Evolutionary conservation across 495 filamentous ascomycete genomes (phyloP).

Genomic region (Neurospora cerealis): DNA sequence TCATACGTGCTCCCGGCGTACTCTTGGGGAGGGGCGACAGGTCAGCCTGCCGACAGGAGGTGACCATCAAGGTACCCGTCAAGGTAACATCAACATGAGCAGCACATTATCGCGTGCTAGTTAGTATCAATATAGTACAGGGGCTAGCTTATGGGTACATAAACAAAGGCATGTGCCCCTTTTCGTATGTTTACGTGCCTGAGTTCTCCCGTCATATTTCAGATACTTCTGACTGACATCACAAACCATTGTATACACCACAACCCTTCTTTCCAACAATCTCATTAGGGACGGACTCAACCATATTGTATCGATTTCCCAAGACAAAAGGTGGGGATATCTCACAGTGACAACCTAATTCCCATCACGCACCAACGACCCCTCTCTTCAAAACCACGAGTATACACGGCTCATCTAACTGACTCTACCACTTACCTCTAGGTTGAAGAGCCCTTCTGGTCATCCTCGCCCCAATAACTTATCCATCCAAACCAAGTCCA

Average conservation of each 20-base stretch:
- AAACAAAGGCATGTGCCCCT: not conserved
- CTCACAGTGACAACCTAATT: not conserved
- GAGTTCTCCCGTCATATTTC: not conserved
- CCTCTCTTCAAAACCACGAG: not conserved
- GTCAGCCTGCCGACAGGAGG: not conserved
- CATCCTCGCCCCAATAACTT: not conserved
- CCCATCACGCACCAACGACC: no score
- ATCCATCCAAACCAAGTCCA: not conserved
- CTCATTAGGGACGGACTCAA: no score
- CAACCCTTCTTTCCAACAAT: no score
- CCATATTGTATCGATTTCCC: not conserved
- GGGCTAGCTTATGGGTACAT: not conserved
- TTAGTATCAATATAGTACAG: not conserved
- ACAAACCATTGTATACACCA: no score
- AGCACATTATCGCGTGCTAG: not conserved
- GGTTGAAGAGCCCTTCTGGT: not conserved
- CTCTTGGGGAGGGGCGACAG: not conserved
- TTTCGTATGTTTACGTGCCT: not conserved
- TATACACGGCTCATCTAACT: not conserved
- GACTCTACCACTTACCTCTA: not conserved
- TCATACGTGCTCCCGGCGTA: not conserved
- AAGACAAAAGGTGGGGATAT: not conserved
- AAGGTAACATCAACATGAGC: not conserved
- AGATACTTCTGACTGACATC: not conserved
- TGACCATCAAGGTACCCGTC: slow-evolving; percentile 10